Conservation (phyloP, 768 basidiomycete species). For the Tremella mesenterica region DNA sequence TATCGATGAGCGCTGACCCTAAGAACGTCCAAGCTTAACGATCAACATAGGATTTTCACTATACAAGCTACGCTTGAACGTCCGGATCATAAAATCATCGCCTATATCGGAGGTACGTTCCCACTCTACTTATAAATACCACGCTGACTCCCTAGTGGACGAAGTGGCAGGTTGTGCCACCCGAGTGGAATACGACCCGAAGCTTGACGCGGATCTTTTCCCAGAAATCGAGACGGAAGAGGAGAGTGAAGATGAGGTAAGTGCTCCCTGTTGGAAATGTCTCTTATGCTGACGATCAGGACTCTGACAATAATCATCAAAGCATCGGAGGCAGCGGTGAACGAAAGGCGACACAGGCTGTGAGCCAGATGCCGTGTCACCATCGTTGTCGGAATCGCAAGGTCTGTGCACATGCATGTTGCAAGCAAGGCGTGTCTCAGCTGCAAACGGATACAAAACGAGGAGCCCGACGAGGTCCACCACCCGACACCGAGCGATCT, state of each 20-base stretch:
- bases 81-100: slow-evolving; percentile 55
- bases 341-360: too few relatives aligned
- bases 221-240: neutral
- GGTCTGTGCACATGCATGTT: slow-evolving; percentile 5
- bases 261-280: neutral
- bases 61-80: slow-evolving; percentile 58
- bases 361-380: too few relatives aligned
- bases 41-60: slow-evolving; percentile 54
- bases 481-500: too few relatives aligned
- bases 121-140: neutral
- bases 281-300: neutral
- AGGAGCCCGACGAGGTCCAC: neutral
- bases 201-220: slow-evolving; percentile 37
- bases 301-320: neutral
- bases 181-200: slow-evolving; percentile 54
- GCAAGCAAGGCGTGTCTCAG: too few relatives aligned
- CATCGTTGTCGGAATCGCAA: neutral
- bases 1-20: neutral
- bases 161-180: slow-evolving; percentile 60
- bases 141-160: slow-evolving; percentile 52
- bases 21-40: slow-evolving; percentile 50
- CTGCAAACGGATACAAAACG: too few relatives aligned
- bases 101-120: slow-evolving; percentile 11
- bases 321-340: too few relatives aligned
- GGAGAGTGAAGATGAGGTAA: neutral